Evolutionary conservation across 1,284 basidiomycete genomes (phyloP), one percentile per base, ranked within the genome.

Genomic region (Ganoderma lucidum): DNA sequence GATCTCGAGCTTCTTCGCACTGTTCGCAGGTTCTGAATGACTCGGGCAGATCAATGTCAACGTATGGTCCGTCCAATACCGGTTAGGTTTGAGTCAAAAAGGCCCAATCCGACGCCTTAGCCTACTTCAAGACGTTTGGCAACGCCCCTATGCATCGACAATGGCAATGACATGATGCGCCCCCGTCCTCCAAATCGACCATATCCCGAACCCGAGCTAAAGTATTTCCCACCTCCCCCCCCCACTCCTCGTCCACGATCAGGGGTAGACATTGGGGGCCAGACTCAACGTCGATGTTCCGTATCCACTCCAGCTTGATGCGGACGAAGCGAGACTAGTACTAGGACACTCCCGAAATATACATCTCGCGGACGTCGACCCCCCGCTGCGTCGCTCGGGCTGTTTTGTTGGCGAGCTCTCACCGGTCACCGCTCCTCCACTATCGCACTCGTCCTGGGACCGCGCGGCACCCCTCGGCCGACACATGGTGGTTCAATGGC

Each of bases 401-500:
- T 35, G 35, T 23, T 48, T 48, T 19, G 45, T 23, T 23, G 17
- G 19, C n/a, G 9, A 48, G 45, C 45, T 48, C 45, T n/a, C 45
- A 3, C 45, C n/a, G 45, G 6, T 48, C 19, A 9, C 45, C n/a
- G 45, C n/a, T 48, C 19, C 45, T 48, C 8, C 45, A 19, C 19
- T 6, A 23, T 19, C 45, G 19, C 45, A n/a, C 45, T 23, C n/a
- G 19, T 48, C n/a, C 30, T 41, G 42, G 32, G 23, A 56, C 51
- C 55, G 48, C 48, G 41, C 32, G n/a, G 61, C 56, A 55, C 62
- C 28, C 62, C 8, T 53, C 28, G 19, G 51, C n/a, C 53, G 59
- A 65, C 62, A 53, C 37, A 67, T 65, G 65, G 44, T 35, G 3
- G 4, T 55, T 55, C 61, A 35, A 70, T 72, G 71, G 60, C 45